A percentile compares a stretch with the other conserved stretches of the same genome.
phyloP scores from a whole-genome alignment of 1,139 yeast species.

The Pichia sp. region DNA sequence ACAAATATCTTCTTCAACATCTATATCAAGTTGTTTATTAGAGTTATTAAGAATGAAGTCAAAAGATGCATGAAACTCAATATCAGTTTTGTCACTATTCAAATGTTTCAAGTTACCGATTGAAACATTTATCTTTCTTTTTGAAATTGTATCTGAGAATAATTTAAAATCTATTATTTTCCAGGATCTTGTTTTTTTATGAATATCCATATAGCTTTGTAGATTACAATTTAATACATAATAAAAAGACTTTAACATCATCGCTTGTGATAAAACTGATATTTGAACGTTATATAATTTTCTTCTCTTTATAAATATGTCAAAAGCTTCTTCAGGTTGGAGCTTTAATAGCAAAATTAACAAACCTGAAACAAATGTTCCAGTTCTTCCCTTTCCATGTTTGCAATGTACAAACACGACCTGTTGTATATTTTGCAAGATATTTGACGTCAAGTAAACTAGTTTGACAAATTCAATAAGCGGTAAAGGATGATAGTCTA shows the following conservation, averaged over 20 bases:
- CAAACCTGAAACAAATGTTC: slow-evolving; percentile 67
- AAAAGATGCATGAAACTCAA: slow-evolving; percentile 2
- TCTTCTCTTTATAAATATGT: slow-evolving; percentile 48
- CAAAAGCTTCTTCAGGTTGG: slow-evolving; percentile 41
- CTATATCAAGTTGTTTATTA: neutral
- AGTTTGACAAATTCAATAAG: slow-evolving; percentile 42
- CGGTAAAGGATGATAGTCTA: slow-evolving; percentile 78
- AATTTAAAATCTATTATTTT: neutral
- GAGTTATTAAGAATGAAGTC: neutral
- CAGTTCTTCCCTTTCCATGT: slow-evolving; percentile 90
- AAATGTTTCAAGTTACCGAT: neutral
- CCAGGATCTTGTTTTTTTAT: neutral
- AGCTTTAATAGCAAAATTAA: slow-evolving; percentile 43
- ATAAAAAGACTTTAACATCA: slow-evolving; percentile 45
- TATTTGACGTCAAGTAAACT: slow-evolving; percentile 42
- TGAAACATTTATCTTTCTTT: neutral
- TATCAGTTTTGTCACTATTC: neutral
- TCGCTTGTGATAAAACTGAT: slow-evolving; percentile 60
- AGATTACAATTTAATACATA: neutral
- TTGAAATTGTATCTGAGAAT: neutral
- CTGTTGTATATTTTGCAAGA: slow-evolving; percentile 25
- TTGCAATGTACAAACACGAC: slow-evolving; percentile 80
- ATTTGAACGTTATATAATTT: slow-evolving; percentile 50
- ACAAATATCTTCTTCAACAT: slow-evolving; percentile 7
- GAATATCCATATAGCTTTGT: neutral